Evolutionary conservation across 306 rosid genomes (phyloP).

Genomic region (Fragaria vesca): DNA sequence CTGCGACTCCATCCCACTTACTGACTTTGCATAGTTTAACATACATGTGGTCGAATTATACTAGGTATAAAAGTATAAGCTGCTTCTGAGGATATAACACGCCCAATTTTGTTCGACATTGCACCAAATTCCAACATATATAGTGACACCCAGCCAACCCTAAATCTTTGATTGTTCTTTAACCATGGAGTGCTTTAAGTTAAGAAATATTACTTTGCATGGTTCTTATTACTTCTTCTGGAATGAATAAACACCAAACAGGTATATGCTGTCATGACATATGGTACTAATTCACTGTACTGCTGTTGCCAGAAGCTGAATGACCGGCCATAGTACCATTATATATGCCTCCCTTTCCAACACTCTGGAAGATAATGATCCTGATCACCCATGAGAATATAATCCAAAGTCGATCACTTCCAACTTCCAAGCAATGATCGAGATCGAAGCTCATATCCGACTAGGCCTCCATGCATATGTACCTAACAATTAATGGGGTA

Average conservation of each 20-base stretch:
- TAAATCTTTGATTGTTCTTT: background rate
- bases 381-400: constrained; percentile 15
- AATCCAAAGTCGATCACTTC: background rate
- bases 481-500: background rate
- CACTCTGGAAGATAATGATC: constrained; percentile 35
- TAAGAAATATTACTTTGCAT: background rate
- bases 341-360: constrained; percentile 18
- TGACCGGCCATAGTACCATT: constrained; percentile 5
- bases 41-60: no score
- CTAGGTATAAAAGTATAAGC: no score
- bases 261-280: constrained; percentile 17
- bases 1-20: no score
- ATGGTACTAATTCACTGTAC: constrained; percentile 15
- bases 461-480: background rate
- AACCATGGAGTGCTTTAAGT: background rate
- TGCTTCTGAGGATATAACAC: background rate
- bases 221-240: no score
- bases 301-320: constrained; percentile 23
- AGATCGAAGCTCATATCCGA: background rate
- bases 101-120: background rate
- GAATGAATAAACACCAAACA: background rate
- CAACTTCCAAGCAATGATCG: background rate
- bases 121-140: background rate
- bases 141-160: background rate
- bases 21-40: no score